Evolutionary conservation across 2,329 filamentous ascomycete species (phyloP), one percentile per base, ranked within the genome.

Genomic region (Clonostachys solani): DNA sequence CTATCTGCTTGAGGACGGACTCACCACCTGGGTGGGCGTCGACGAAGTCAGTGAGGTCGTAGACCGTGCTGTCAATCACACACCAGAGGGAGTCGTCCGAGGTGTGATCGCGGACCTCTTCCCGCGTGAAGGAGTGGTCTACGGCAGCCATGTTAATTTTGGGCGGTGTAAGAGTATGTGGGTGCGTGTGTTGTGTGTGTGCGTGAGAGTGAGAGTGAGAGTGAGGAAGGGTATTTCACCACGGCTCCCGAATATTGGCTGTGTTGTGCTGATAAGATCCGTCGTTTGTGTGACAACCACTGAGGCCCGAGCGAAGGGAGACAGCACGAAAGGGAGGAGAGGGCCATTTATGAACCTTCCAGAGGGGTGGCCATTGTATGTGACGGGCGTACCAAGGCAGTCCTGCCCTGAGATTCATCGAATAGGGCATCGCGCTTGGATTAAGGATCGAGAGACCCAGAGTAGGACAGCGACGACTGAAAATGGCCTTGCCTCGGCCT

Each of bases 31-130:
- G 90, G 60, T 95, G 90, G 18, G 87, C 89, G 61, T 94, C 87
- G 56, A 90, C 67, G 65, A 95, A 95, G 54, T 95, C 89, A 50
- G 84, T 85, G 12, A 92, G 78, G 68, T 95, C 88, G 74, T 95
- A 95, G 61, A 95, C 88, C 59, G 84, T 86, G 68, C 87, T 83
- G 73, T 95, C 89, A 66, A 95, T 83, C 60, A 95, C 85, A 68
- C 88, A 86, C 86, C 89, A 92, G 49, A 89, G 72, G 52, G 84
- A 86, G 54, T 91, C 86, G 43, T 87, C 83, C 48, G 78, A 81
- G 64, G 84, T 89, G 72, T 92, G 86, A 64, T 85, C 80, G 52
- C 85, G 84, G 56, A 94, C 87, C 65, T 89, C 78, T 47, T 72
- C 78, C 56, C 79, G 78, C 49, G 79, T 76, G 59, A 74, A 81